Base-by-base conservation (phyloP, 345 rosid genomes). In the Noccaea caerulescens region DNA sequence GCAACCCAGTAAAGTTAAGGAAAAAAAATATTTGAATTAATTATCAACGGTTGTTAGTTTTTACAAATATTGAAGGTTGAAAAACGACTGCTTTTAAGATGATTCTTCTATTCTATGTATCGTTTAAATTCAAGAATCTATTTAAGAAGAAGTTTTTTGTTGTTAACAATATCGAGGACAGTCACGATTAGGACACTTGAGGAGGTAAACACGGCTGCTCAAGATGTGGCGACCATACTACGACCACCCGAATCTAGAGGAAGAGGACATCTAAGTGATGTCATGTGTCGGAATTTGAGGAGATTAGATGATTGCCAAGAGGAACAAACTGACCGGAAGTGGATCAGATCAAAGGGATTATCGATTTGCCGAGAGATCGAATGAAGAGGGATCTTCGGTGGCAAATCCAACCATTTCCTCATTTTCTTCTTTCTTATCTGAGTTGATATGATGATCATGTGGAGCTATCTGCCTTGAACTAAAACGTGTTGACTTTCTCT, bases 261-360 rank as follows among this genome's bases (percentile, higher is more conserved):
- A 12, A 62, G 60, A 33, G 57, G 70, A 46, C 32, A 41, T 8
- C 2, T 10, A 1, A 63, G 66, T 12, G 49, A 11, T 37, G 72
- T 3, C 37, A 5, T 23, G 38, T 11, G 49, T 58, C 20, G 52
- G 57, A 65, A 8, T 34, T 6, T 64, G 14, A 30, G 39, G 8
- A 61, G 58, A 27, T 54, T 54, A 3, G 68, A 69, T 12, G 47
- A 53, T 8, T 80, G 75, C 84, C 80, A 78, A 23, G 36, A 58
- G n/a, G 67, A 62, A 58, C 86, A 80, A 3, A 83, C 79, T 1
- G 76, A 73, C 32, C 82, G 76, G n/a, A 69, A 78, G 32, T 46
- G 74, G 32, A 76, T 58, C 16, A 70, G 32, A 58, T 80, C 79
- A 7, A 73, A 37, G 11, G 58, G 57, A 8, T 63, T 63, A 14